Evolutionary conservation across 106 monocot genomes (phyloP), one percentile per base, ranked within the genome.

Genomic region (Phalaenopsis equestris): DNA sequence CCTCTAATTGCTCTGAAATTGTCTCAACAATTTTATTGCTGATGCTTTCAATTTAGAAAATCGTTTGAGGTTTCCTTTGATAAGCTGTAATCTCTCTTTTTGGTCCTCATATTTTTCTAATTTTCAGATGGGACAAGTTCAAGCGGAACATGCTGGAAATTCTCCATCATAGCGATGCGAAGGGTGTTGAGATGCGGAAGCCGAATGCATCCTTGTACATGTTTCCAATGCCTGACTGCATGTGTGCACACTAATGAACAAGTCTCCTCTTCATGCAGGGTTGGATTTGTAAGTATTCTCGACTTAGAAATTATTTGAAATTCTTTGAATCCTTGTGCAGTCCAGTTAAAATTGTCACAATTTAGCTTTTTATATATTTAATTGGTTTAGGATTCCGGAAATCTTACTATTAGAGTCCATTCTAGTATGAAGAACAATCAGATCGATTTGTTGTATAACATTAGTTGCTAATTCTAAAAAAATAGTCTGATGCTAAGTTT

Each of bases 161-260:
- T 57, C 94, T 91, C 67, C 94, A 77, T 41, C 85, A 91, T 39
- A 94, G 94, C 45, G 94, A 99, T 73, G 36, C 16, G 37, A 94
- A 90, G 78, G 98, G 98, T 8, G 37, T 89, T 16, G 88, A 76
- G 14, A 45, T 86, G 24, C 86, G 94, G 81, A 92, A 92, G 73
- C 74, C 88, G 7, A 77, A 95, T 61, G 87, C 89, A 30, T 87
- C 92, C 5, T 61, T 93, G 41, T 99, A 94, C 61, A 94, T 83
- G 9, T 93, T 91, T 41, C 98, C 98, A 19, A 89, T 90, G 90
- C 94, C 98, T n/a, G 94, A 99, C 80, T 99, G 98, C 87, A 99
- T 99, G 98, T 99, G 94, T 74, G 82, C 78, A 68, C 81, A 81
- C 77, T 49, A 83, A 74, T 82, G 89, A 75, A 16, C 42, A 49